phyloP scores from a whole-genome alignment of 257 asterid species.

The Penstemon barbatus region DNA sequence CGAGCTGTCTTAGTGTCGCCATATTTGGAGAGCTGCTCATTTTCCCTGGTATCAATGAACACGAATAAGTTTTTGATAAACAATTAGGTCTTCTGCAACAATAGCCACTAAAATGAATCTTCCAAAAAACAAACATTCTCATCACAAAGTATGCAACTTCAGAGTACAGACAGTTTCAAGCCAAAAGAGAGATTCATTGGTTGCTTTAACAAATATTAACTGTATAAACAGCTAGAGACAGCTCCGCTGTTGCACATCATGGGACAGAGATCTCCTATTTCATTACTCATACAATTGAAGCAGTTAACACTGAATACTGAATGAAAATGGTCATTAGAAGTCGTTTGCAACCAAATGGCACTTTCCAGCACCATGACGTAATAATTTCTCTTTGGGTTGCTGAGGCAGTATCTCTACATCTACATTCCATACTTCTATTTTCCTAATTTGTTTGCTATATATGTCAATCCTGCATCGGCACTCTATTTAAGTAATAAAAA shows the following conservation, averaged over 20 bases:
- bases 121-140: not conserved
- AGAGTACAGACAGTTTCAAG: not conserved
- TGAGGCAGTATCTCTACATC: not conserved
- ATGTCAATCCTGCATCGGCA: not conserved
- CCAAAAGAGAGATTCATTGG: conserved; percentile 8
- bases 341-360: conserved; percentile 9
- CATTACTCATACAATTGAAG: conserved; percentile 8
- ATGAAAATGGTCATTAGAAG: not conserved
- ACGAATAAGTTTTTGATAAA: not conserved
- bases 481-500: not conserved
- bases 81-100: not conserved
- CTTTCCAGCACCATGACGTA: conserved; percentile 7
- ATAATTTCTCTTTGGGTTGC: not conserved
- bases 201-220: not conserved
- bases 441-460: not conserved
- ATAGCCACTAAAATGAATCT: conserved; percentile 6
- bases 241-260: conserved; percentile 11
- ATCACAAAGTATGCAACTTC: not conserved
- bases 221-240: conserved; percentile 4
- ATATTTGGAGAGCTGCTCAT: conserved; percentile 45
- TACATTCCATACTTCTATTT: not conserved
- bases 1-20: conserved; percentile 49
- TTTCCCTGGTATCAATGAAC: conserved; percentile 32
- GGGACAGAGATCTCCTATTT: not conserved
- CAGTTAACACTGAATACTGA: not conserved